Evolutionary conservation across 805 yeast genomes (phyloP).

Genomic region (Metschnikowia baotianmanensis): DNA sequence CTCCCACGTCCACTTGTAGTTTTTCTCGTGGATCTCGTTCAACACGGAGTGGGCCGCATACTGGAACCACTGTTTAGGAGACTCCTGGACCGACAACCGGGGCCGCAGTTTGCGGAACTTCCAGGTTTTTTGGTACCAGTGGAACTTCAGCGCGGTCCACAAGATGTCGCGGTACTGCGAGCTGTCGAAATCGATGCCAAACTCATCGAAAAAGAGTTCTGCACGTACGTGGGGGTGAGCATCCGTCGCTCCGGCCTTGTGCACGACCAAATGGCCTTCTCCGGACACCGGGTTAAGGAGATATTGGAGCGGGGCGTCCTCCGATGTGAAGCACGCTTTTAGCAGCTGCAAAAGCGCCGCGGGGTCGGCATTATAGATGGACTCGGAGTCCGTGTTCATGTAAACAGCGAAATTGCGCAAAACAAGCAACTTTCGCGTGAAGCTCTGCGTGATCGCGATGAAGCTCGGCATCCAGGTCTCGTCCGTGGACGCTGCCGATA

Average conservation of each 20-base stretch:
- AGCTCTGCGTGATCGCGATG: conserved; percentile 62
- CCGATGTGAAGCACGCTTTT: conserved; percentile 40
- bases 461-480: conserved; percentile 82
- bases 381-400: conserved; percentile 69
- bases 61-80: conserved; percentile 77
- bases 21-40: conserved; percentile 76
- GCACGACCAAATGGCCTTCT: conserved; percentile 73
- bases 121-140: conserved; percentile 72
- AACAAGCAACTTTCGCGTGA: conserved; percentile 75
- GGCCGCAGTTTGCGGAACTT: conserved; percentile 77
- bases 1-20: conserved; percentile 88
- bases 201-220: conserved; percentile 79
- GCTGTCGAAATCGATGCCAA: conserved; percentile 82
- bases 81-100: conserved; percentile 45
- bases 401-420: conserved; percentile 74
- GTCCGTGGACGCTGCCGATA: conserved; percentile 90
- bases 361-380: conserved; percentile 48
- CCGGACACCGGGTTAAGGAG: conserved; percentile 88
- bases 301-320: conserved; percentile 41
- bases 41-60: conserved; percentile 77
- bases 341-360: conserved; percentile 50
- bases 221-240: conserved; percentile 66
- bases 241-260: conserved; percentile 74
- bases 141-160: conserved; percentile 77
- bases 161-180: conserved; percentile 80